Conservation (phyloP, 1,284 basidiomycete genomes). For the Microbotryum silenes-acaulis region DNA sequence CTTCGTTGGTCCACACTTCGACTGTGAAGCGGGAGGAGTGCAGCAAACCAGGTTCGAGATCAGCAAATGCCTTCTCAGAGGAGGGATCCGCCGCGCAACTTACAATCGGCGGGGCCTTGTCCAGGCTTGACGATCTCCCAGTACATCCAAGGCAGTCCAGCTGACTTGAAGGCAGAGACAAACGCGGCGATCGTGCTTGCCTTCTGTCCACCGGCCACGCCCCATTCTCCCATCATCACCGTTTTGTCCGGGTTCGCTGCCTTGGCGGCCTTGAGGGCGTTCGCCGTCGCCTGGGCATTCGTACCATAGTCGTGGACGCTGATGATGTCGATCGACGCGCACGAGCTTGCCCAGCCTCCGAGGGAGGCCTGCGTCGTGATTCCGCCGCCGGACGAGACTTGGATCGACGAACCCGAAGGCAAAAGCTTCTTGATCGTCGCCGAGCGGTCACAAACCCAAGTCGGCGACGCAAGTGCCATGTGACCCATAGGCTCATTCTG, state of each 20-base stretch:
- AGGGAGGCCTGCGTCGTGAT: conserved; percentile 42
- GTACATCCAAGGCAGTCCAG: conserved; percentile 37
- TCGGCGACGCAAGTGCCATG: conserved; percentile 34
- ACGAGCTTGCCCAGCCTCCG: conserved; percentile 40
- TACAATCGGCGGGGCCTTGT: conserved; percentile 29
- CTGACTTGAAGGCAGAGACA: conserved; percentile 38
- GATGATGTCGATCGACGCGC: conserved; percentile 42
- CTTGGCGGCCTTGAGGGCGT: conserved; percentile 34
- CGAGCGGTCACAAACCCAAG: conserved; percentile 45
- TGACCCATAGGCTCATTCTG: conserved; percentile 45
- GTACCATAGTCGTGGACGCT: conserved; percentile 45
- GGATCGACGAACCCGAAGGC: conserved; percentile 35
- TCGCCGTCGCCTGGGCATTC: conserved; percentile 38
- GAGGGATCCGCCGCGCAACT: conserved; percentile 12
- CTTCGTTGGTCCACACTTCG: conserved; percentile 34
- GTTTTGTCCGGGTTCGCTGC: conserved; percentile 35
- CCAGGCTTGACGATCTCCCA: conserved; percentile 37
- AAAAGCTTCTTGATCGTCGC: conserved; percentile 41
- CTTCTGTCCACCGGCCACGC: conserved; percentile 41
- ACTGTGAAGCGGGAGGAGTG: not conserved
- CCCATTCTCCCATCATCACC: conserved; percentile 41
- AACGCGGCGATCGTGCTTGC: conserved; percentile 40
- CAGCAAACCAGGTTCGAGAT: not conserved
- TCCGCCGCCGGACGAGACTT: conserved; percentile 44
- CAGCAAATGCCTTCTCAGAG: not conserved